Evolutionary conservation across 352 stramenopile species (phyloP).

Genomic region (Globisporangium iwayamae): DNA sequence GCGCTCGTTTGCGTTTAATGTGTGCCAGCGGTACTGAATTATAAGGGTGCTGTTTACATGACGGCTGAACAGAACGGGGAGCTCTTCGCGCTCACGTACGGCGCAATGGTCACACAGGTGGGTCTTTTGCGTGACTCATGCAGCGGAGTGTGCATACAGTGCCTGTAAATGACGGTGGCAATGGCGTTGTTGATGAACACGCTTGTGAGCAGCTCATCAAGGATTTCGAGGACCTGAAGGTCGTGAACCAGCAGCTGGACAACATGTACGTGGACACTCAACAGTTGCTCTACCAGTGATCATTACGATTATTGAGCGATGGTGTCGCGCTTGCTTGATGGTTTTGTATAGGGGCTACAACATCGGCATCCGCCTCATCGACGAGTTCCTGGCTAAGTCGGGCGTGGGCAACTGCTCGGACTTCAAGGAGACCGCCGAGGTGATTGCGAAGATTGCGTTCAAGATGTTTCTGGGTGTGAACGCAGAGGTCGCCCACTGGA

Average conservation of each 20-base stretch:
- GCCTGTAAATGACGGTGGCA: neutral
- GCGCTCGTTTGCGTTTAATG: neutral
- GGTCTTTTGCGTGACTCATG: neutral
- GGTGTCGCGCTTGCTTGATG: neutral
- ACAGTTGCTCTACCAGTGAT: neutral
- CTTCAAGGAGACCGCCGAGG: constrained; percentile 93
- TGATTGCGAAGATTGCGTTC: constrained; percentile 95
- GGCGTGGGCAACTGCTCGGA: constrained; percentile 76
- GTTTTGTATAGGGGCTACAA: constrained; percentile 86
- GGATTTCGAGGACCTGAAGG: constrained; percentile 94
- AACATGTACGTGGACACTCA: constrained; percentile 64
- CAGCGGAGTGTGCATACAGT: neutral
- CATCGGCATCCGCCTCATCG: constrained; percentile 95
- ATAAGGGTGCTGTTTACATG: neutral
- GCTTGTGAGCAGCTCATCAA: constrained; percentile 80
- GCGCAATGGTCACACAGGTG: constrained; percentile 93
- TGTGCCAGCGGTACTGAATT: too few relatives aligned
- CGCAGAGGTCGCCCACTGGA: constrained; percentile 90
- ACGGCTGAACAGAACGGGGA: constrained; percentile 88
- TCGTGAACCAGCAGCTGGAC: constrained; percentile 96
- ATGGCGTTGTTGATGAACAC: neutral
- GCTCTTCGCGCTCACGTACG: constrained; percentile 97
- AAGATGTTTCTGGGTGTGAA: constrained; percentile 98
- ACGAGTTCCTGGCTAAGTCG: constrained; percentile 98
- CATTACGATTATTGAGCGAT: neutral